Conservation (phyloP, 768 basidiomycete species). For the Termitomyces sp. region DNA sequence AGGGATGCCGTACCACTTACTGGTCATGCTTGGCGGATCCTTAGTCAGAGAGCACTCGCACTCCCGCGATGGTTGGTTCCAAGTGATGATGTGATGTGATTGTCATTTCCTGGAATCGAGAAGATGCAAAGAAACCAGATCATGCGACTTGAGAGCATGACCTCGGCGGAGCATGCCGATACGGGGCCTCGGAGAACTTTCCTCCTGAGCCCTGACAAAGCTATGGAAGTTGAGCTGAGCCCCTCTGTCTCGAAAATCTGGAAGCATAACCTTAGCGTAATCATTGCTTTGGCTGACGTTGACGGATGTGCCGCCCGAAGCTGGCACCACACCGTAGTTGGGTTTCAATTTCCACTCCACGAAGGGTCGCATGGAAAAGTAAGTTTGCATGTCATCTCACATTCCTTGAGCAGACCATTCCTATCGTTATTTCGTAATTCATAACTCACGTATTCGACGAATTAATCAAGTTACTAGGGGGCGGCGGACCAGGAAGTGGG, state of each 20-base stretch:
- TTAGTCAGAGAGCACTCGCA: neutral
- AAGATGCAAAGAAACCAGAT: neutral
- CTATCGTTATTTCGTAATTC: neutral
- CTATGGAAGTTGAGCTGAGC: neutral
- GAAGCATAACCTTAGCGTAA: neutral
- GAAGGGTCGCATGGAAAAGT: neutral
- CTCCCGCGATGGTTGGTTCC: neutral
- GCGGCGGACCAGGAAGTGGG: neutral
- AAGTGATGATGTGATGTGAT: neutral
- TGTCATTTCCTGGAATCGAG: neutral
- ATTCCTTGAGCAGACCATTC: neutral
- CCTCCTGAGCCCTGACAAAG: neutral
- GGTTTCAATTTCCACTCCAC: neutral
- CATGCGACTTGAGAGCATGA: neutral
- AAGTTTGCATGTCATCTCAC: neutral
- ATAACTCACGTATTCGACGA: neutral
- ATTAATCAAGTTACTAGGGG: neutral
- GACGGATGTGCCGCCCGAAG: neutral
- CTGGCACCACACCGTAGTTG: neutral
- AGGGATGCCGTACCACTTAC: neutral
- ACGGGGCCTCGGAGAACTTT: neutral
- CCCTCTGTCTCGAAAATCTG: neutral
- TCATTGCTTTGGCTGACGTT: neutral
- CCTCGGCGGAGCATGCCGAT: neutral
- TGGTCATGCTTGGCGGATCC: neutral